A percentile compares a stretch with the other conserved stretches of the same genome.
Conservation (phyloP, 2,329 filamentous ascomycete species). For the Fusarium sororula region DNA sequence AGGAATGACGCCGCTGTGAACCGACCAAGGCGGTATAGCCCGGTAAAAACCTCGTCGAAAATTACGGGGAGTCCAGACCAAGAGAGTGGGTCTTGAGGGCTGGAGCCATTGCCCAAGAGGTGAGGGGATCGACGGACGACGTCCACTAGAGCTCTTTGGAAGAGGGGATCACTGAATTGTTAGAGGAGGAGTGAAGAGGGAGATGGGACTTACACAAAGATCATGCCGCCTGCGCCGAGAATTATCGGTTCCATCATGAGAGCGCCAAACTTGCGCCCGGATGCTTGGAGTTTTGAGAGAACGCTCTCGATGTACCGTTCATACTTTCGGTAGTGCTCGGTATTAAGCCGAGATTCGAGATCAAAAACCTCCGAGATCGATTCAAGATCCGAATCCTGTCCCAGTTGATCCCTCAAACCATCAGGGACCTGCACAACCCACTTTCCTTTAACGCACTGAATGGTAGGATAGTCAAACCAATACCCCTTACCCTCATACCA, state of each 20-base stretch:
- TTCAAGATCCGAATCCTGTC: slow-evolving; percentile 53
- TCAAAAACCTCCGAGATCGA: slow-evolving; percentile 69
- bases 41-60: slow-evolving; percentile 90
- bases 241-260: slow-evolving; percentile 83
- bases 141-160: slow-evolving; percentile 76
- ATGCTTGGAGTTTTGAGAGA: slow-evolving; percentile 59
- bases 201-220: slow-evolving; percentile 69
- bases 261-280: slow-evolving; percentile 76
- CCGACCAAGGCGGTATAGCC: slow-evolving; percentile 81
- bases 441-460: slow-evolving; percentile 70
- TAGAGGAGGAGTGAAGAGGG: slow-evolving; percentile 13
- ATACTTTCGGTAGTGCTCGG: slow-evolving; percentile 62
- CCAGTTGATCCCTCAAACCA: slow-evolving; percentile 57
- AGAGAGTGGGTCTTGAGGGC: slow-evolving; percentile 38
- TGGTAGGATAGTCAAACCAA: slow-evolving; percentile 83
- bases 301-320: slow-evolving; percentile 65
- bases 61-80: slow-evolving; percentile 83
- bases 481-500: slow-evolving; percentile 83
- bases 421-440: slow-evolving; percentile 72
- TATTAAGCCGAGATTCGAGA: slow-evolving; percentile 56
- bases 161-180: slow-evolving; percentile 74
- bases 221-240: slow-evolving; percentile 85
- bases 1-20: slow-evolving; percentile 77
- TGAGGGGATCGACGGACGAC: slow-evolving; percentile 69
- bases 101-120: slow-evolving; percentile 56